A percentile compares a stretch with the other conserved stretches of the same genome.
Evolutionary conservation across 169 alveolate genomes (phyloP).

Genomic region (Eimeria maxima): DNA sequence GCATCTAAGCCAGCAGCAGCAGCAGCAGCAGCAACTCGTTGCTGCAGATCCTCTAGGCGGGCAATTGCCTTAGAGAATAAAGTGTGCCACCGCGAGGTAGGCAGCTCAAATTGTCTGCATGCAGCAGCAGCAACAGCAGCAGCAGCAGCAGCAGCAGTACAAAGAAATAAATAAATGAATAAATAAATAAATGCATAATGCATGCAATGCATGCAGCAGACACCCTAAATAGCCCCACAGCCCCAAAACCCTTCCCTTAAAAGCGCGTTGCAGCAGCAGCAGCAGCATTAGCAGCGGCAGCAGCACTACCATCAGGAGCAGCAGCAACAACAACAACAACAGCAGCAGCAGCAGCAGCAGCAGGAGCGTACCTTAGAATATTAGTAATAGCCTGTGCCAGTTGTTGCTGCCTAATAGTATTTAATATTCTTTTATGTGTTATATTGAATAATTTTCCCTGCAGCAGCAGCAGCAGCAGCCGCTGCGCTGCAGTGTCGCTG

Average conservation of each 20-base stretch:
- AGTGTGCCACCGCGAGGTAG: background rate
- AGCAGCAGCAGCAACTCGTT: no score
- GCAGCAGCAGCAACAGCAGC: no score
- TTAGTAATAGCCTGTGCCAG: no score
- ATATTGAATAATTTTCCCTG: no score
- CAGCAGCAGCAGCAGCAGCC: slow-evolving; percentile 20
- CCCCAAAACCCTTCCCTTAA: background rate
- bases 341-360: background rate
- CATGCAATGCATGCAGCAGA: background rate
- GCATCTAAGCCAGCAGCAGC: no score
- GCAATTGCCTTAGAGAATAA: background rate
- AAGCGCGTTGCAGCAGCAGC: slow-evolving; percentile 11
- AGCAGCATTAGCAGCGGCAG: background rate
- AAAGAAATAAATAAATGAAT: background rate
- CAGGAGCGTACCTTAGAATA: no score
- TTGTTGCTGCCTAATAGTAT: no score
- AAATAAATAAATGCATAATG: background rate
- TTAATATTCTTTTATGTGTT: no score
- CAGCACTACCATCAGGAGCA: background rate
- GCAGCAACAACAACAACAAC: background rate
- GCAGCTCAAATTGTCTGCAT: slow-evolving; percentile 1
- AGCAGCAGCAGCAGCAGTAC: background rate
- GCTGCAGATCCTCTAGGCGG: slow-evolving; percentile 9
- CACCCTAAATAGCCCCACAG: background rate
- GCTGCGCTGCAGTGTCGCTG: slow-evolving; percentile 29